Conservation (phyloP, 148 eudicot species). For the Rhododendron ovatum region DNA sequence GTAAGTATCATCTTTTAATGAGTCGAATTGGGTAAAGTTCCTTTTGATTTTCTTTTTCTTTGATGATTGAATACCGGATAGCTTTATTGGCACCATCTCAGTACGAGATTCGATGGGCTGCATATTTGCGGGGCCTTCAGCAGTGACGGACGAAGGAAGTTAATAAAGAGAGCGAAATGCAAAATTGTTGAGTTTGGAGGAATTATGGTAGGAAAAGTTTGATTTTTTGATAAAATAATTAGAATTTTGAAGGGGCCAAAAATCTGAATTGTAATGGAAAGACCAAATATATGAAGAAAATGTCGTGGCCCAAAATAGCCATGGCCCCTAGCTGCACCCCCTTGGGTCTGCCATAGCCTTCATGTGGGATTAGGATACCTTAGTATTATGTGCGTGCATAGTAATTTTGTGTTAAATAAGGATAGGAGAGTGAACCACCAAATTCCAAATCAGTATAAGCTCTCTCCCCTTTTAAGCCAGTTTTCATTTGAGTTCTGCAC, state of each 20-base stretch:
- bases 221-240: not conserved
- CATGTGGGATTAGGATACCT: not conserved
- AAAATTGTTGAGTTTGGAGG: not conserved
- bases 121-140: not conserved
- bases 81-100: not conserved
- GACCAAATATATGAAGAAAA: not conserved
- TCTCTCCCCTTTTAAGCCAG: not conserved
- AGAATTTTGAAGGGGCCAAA: not conserved
- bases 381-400: not conserved
- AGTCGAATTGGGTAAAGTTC: not conserved
- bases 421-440: not conserved
- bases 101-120: not conserved
- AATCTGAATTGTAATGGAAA: not conserved
- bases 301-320: not conserved
- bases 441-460: not conserved
- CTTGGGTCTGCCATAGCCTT: not conserved
- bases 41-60: not conserved
- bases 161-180: not conserved
- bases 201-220: not conserved
- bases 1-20: not conserved
- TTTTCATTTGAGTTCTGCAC: not conserved
- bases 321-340: not conserved
- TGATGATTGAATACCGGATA: not conserved
- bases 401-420: not conserved
- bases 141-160: not conserved